These are phyloP conservation scores for Aspergillus bridgeri DNA, from an alignment of 495 filamentous ascomycete genomes.

Conservation along the genomic window DNA sequence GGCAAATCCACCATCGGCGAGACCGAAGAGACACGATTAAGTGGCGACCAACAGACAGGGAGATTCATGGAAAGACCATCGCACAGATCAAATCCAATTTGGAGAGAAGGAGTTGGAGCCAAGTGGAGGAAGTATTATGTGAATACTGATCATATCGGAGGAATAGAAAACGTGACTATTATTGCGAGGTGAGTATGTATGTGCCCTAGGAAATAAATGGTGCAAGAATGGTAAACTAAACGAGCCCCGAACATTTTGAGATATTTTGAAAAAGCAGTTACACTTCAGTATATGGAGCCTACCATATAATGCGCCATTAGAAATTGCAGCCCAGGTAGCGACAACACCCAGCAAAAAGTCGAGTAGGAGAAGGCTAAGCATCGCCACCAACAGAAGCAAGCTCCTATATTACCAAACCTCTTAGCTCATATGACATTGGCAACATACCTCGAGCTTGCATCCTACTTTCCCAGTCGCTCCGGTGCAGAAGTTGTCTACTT, in stretches of 20 bases:
- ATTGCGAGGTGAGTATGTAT: too few relatives aligned
- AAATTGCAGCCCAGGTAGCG: too few relatives aligned
- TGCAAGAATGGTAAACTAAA: too few relatives aligned
- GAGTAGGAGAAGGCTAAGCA: too few relatives aligned
- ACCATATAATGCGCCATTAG: too few relatives aligned
- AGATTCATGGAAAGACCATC: constrained; percentile 10
- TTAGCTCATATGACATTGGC: constrained; percentile 47
- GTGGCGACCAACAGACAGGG: constrained; percentile 13
- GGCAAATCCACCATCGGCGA: constrained; percentile 30
- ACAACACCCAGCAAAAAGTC: too few relatives aligned
- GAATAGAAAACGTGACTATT: too few relatives aligned
- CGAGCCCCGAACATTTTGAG: too few relatives aligned
- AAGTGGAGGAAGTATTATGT: background rate
- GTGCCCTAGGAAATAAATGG: too few relatives aligned
- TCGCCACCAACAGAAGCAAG: background rate
- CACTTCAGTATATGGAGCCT: too few relatives aligned
- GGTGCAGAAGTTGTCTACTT: constrained; percentile 64
- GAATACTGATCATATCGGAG: too few relatives aligned
- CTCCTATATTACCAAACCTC: constrained; percentile 30
- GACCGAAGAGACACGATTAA: constrained; percentile 26
- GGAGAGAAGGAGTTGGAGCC: background rate
- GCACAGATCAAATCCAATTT: constrained; percentile 29
- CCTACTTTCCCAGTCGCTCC: constrained; percentile 62
- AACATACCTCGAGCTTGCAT: constrained; percentile 58
- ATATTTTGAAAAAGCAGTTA: too few relatives aligned